phyloP scores from a whole-genome alignment of 805 yeast species.

The Wickerhamiella azyma region DNA sequence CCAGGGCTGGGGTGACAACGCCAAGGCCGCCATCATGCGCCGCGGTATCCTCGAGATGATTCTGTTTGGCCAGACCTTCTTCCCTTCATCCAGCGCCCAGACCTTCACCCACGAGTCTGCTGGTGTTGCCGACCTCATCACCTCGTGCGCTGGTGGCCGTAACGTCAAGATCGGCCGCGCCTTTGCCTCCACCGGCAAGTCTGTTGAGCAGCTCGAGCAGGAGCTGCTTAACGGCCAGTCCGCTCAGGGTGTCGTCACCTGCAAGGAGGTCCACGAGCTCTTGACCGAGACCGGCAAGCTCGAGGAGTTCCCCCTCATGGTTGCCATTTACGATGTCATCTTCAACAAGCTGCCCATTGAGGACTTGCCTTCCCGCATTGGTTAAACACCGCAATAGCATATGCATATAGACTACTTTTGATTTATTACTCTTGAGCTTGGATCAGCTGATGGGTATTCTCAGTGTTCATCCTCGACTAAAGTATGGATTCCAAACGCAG shows the following conservation, averaged over 20 bases:
- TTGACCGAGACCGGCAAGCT: conserved; percentile 38
- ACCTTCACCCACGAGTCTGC: conserved; percentile 91
- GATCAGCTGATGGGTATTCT: too few species aligned
- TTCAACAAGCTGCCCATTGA: conserved; percentile 63
- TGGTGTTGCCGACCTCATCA: conserved; percentile 96
- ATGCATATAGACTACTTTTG: neutral
- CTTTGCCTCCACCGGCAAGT: conserved; percentile 67
- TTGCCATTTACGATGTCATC: conserved; percentile 69
- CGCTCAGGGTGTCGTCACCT: conserved; percentile 88
- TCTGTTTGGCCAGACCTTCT: conserved; percentile 69
- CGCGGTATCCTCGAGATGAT: conserved; percentile 86
- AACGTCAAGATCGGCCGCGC: conserved; percentile 81
- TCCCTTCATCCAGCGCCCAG: conserved; percentile 54
- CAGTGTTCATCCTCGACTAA: too few species aligned
- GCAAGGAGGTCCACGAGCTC: conserved; percentile 82
- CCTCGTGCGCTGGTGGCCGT: conserved; percentile 96
- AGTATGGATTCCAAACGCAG: too few species aligned
- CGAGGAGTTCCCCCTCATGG: conserved; percentile 69
- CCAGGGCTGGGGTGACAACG: conserved; percentile 97
- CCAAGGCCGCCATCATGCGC: conserved; percentile 95
- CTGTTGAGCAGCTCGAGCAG: conserved; percentile 72
- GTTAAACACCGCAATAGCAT: neutral
- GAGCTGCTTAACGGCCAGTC: conserved; percentile 86
- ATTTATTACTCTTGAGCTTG: too few species aligned
- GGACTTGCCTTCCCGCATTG: conserved; percentile 41